Conservation (phyloP, 352 stramenopile species). For the Phytophthora rubi region DNA sequence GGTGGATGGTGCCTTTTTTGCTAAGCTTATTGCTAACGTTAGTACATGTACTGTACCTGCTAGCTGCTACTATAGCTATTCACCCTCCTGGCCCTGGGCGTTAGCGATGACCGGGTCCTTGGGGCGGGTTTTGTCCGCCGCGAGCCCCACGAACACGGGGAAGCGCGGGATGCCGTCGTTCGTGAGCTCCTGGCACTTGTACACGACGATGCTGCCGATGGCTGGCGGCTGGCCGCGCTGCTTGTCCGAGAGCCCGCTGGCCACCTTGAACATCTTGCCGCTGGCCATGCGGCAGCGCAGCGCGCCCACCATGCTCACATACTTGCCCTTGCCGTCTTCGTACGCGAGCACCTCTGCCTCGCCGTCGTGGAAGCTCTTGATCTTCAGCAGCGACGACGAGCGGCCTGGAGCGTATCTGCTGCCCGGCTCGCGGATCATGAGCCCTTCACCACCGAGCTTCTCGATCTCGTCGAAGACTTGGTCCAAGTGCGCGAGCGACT, state of each 20-base stretch:
- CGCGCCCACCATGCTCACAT: conserved; percentile 60
- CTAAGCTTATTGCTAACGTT: no score
- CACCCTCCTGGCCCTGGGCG: conserved; percentile 9
- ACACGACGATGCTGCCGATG: conserved; percentile 74
- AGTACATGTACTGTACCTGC: no score
- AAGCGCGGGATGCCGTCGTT: conserved; percentile 74
- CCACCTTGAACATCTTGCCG: conserved; percentile 78
- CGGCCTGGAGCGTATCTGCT: conserved; percentile 58
- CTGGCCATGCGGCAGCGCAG: conserved; percentile 66
- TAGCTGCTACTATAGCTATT: no score
- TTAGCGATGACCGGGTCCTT: conserved; percentile 63
- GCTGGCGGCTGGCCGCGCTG: conserved; percentile 53
- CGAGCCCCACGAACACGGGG: conserved; percentile 68
- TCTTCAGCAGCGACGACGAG: conserved; percentile 73
- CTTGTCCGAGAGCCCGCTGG: conserved; percentile 68
- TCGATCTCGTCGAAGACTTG: conserved; percentile 65
- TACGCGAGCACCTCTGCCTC: conserved; percentile 70
- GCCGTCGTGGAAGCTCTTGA: conserved; percentile 80
- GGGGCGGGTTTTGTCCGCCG: conserved; percentile 57
- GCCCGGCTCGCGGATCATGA: conserved; percentile 72
- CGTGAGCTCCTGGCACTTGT: conserved; percentile 84
- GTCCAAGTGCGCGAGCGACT: conserved; percentile 52
- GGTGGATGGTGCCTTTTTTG: no score
- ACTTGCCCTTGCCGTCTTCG: conserved; percentile 76
- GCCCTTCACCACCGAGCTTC: conserved; percentile 63